phyloP scores from a whole-genome alignment of 1,139 yeast species.

The Suhomyces taliae region DNA sequence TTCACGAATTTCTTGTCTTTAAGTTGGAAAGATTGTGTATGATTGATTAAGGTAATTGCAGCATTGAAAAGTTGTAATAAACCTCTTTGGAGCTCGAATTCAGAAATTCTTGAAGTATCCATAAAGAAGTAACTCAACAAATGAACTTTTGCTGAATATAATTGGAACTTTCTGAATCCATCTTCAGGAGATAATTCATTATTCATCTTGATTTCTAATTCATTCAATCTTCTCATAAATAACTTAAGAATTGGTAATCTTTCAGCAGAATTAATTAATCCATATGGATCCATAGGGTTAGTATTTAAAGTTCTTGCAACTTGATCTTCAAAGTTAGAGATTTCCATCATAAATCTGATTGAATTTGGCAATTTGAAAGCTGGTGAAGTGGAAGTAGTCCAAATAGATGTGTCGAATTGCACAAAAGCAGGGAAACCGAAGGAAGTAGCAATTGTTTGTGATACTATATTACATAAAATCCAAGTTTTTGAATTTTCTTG shows the following conservation, averaged over 20 bases:
- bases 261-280: slow-evolving; percentile 65
- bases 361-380: slow-evolving; percentile 50
- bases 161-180: slow-evolving; percentile 65
- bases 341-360: slow-evolving; percentile 72
- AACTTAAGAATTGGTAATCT: slow-evolving; percentile 73
- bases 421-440: slow-evolving; percentile 95
- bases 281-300: slow-evolving; percentile 66
- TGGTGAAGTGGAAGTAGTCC: slow-evolving; percentile 35
- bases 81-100: slow-evolving; percentile 70
- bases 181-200: slow-evolving; percentile 43
- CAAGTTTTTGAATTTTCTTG: slow-evolving; percentile 86
- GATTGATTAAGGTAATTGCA: slow-evolving; percentile 68
- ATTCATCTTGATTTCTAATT: slow-evolving; percentile 57
- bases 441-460: slow-evolving; percentile 86
- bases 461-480: slow-evolving; percentile 88
- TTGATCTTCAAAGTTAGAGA: slow-evolving; percentile 85
- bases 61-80: slow-evolving; percentile 77
- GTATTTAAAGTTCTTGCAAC: slow-evolving; percentile 75
- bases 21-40: slow-evolving; percentile 61
- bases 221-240: slow-evolving; percentile 69
- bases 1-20: slow-evolving; percentile 63
- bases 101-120: slow-evolving; percentile 57
- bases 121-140: slow-evolving; percentile 77
- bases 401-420: slow-evolving; percentile 73
- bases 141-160: slow-evolving; percentile 75